Base-by-base conservation (phyloP, 208 protist genomes). In the Trypanosoma lewisi region DNA sequence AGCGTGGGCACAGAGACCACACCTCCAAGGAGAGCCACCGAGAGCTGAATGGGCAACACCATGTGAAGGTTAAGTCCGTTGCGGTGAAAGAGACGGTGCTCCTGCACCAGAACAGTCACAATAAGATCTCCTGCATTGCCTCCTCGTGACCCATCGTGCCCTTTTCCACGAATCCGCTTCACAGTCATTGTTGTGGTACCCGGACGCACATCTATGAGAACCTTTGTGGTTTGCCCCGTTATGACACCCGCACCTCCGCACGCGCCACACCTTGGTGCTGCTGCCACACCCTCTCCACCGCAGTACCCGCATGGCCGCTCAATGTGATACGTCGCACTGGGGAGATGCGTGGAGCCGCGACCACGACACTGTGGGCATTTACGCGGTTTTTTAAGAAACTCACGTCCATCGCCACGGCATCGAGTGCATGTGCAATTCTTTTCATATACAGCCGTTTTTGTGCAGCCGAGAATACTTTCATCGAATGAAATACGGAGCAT, bases 271-370 rank as follows among this genome's bases (percentile, higher is more conserved):
- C 60, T 78, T 28, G 83, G 80, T 11, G 81, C 60, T 12, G 86
- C 75, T n/a, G 80, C 69, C 5, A 45, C 64, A 14, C 91, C 91
- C n/a, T 82, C 73, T 1, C 91, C 91, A 11, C 58, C 73, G 59
- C 91, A 97, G 64, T 82, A 85, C 27, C 72, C 70, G 59, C 91
- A 97, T 27, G 62, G 39, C 14, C 87, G 78, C 58, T 97, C 87
- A 39, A 97, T 79, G 67, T 89, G 82, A 65, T 95, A 97, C 5
- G 86, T 94, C 36, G 82, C 87, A 39, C 85, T 95, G 8, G 89
- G 86, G 21, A 95, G 45, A 56, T 79, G 48, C 37, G 66, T 62
- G 5, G 70, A 74, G 25, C 91, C 91, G 17, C 85, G 76, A 28
- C 91, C 91, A 8, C 82, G 63, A 55, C 91, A 97, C 68, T 93